Evolutionary conservation across 164 flowering plant species (phyloP).

Genomic region (Annona squamosa): DNA sequence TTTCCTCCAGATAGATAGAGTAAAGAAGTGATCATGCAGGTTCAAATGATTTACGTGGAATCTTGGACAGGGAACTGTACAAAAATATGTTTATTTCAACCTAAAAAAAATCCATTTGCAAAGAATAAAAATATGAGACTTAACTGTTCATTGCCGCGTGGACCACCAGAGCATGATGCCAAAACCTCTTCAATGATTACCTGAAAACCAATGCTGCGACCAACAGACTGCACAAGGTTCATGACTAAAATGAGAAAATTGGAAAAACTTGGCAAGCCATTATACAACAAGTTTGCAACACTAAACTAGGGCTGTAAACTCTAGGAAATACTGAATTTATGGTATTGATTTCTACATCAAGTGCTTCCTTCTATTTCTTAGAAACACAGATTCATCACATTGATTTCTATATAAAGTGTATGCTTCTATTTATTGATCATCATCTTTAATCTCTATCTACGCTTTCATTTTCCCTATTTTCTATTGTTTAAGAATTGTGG

Average conservation of each 20-base stretch:
- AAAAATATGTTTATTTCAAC: background rate
- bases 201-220: conserved; percentile 56
- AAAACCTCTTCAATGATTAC: conserved; percentile 71
- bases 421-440: background rate
- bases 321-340: no score
- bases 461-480: background rate
- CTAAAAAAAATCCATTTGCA: background rate
- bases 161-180: conserved; percentile 68
- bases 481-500: background rate
- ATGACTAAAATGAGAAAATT: background rate
- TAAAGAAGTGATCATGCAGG: background rate
- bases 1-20: no score
- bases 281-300: background rate
- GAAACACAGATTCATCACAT: no score
- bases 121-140: conserved; percentile 14
- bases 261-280: background rate
- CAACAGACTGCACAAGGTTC: conserved; percentile 44
- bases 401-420: no score
- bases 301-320: no score
- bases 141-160: conserved; percentile 96
- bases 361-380: no score
- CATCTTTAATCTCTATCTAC: background rate
- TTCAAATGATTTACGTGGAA: background rate
- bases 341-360: no score
- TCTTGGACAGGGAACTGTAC: background rate